These are phyloP conservation scores for Sabuloglossum arenarium DNA, from an alignment of 495 filamentous ascomycete species.

Conservation along the genomic window DNA sequence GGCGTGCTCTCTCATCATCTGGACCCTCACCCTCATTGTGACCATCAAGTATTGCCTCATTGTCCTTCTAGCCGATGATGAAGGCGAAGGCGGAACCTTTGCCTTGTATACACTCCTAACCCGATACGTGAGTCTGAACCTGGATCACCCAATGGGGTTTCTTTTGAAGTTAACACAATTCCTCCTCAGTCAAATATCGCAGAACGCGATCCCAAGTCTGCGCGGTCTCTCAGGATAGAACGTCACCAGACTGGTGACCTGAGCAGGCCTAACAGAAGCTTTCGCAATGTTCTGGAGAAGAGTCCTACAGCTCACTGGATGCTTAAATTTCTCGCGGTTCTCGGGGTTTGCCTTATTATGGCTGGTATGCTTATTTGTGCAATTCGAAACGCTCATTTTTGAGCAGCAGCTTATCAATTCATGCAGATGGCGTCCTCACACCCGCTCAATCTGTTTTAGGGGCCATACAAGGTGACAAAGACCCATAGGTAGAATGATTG, in stretches of 20 bases:
- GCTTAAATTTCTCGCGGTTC: conserved; percentile 44
- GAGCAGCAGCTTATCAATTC: background rate
- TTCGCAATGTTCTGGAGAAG: conserved; percentile 36
- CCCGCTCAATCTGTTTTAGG: conserved; percentile 50
- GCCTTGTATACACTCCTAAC: conserved; percentile 49
- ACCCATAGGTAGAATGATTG: too few relatives aligned
- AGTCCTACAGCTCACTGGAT: conserved; percentile 27
- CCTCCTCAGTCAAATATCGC: conserved; percentile 9
- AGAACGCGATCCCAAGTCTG: conserved; percentile 10
- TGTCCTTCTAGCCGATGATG: conserved; percentile 49
- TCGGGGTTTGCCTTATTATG: conserved; percentile 52
- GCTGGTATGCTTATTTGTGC: conserved; percentile 13
- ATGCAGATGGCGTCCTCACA: conserved; percentile 40
- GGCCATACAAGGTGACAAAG: conserved; percentile 36
- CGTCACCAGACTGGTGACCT: conserved; percentile 34
- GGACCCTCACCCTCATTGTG: conserved; percentile 53
- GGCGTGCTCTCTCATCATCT: conserved; percentile 51
- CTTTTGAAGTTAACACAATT: background rate
- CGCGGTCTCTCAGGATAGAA: conserved; percentile 29
- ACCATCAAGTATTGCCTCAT: conserved; percentile 53
- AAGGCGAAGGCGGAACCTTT: conserved; percentile 63
- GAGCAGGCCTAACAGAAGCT: conserved; percentile 23
- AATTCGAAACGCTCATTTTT: background rate
- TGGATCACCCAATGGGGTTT: background rate
- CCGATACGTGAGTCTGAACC: conserved; percentile 29